A percentile compares a stretch with the other conserved stretches of the same genome.
phyloP scores from a whole-genome alignment of 2,329 filamentous ascomycete species.

The Stagonosporopsis chrysanthemi region DNA sequence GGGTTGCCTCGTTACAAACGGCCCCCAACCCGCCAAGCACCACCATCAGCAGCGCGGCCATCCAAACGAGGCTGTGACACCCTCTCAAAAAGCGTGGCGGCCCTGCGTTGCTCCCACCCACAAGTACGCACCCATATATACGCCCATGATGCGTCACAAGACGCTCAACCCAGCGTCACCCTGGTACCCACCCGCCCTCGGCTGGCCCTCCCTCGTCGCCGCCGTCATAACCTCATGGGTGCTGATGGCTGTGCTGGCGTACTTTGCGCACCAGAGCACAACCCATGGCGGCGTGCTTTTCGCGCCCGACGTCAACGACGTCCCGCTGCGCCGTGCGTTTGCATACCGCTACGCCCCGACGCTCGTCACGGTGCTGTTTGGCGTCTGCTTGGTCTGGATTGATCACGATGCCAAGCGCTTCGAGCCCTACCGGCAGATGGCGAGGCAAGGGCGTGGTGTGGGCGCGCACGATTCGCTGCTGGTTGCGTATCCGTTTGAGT shows the following conservation, averaged over 20 bases:
- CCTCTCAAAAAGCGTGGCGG: background rate
- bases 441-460: conserved; percentile 51
- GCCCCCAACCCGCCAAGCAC: conserved; percentile 3
- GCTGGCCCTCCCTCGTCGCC: conserved; percentile 15
- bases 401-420: conserved; percentile 65
- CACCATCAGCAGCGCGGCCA: background rate
- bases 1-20: conserved; percentile 1
- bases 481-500: conserved; percentile 62
- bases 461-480: conserved; percentile 56
- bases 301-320: conserved; percentile 40
- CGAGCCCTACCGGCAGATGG: conserved; percentile 67
- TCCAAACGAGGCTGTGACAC: background rate
- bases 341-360: conserved; percentile 59
- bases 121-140: background rate
- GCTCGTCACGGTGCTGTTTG: conserved; percentile 61
- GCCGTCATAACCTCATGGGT: conserved; percentile 18
- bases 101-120: background rate
- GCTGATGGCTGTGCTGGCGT: conserved; percentile 55
- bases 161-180: conserved; percentile 2
- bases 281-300: conserved; percentile 54
- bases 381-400: conserved; percentile 64
- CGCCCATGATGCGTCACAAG: conserved; percentile 3
- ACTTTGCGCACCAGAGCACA: conserved; percentile 52
- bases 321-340: conserved; percentile 55
- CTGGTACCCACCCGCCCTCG: conserved; percentile 15